Percentiles rank a stretch among this genome's conserved stretches.
Conservation (phyloP, 2,329 filamentous ascomycete genomes). For the Penicillium polonicum region DNA sequence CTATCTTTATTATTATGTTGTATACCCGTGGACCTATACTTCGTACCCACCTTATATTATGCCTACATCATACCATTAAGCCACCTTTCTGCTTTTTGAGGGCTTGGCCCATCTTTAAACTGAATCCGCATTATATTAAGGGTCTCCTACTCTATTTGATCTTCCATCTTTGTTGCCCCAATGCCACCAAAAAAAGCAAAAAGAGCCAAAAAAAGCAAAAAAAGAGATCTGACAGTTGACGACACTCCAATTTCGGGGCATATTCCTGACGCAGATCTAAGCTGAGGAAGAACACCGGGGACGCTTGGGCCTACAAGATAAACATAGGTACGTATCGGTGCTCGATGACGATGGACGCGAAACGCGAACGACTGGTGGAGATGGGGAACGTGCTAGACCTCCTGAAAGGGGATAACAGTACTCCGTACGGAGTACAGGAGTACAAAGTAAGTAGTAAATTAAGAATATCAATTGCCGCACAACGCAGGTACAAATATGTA, state of each 20-base stretch:
- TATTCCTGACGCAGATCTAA: slow-evolving; percentile 6
- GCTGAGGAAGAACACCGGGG: not conserved
- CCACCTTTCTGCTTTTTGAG: not conserved
- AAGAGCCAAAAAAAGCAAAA: not conserved
- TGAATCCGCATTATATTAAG: no score
- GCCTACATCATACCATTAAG: not conserved
- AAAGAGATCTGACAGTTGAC: not conserved
- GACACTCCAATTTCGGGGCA: slow-evolving; percentile 4
- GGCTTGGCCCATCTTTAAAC: not conserved
- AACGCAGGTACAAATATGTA: not conserved
- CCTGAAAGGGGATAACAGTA: not conserved
- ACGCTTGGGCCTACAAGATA: not conserved
- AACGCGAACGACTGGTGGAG: slow-evolving; percentile 3
- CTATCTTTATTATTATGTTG: no score
- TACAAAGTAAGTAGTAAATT: not conserved
- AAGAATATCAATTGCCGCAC: not conserved
- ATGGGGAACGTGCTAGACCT: not conserved
- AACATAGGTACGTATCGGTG: not conserved
- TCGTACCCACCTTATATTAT: no score
- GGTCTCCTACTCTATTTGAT: not conserved
- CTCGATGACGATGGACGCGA: slow-evolving; percentile 5
- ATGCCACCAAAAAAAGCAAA: not conserved
- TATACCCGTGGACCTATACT: no score
- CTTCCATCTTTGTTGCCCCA: not conserved
- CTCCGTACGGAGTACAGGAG: no score